Conservation (phyloP, 257 asterid species). For the Forsythia suspensa region DNA sequence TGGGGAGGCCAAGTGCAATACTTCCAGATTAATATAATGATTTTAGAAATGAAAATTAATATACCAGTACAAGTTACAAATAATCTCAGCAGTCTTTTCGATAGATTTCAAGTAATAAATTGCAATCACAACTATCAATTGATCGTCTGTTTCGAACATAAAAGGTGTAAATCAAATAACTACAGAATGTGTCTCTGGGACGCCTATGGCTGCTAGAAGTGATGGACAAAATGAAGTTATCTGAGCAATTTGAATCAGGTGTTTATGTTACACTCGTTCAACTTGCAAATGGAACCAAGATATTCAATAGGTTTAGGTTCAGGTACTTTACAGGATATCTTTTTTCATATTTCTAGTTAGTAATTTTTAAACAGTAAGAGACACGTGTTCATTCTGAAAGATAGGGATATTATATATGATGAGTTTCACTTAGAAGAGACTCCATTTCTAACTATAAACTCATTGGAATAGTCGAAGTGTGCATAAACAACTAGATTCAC, state of each 20-base stretch:
- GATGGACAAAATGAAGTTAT: slow-evolving; percentile 64
- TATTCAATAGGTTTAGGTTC: slow-evolving; percentile 80
- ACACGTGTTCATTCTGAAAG: neutral
- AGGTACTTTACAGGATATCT: slow-evolving; percentile 46
- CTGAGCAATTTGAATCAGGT: slow-evolving; percentile 96
- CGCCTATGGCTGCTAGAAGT: slow-evolving; percentile 28
- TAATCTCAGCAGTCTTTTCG: neutral
- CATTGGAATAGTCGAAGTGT: neutral
- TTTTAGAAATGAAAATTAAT: neutral
- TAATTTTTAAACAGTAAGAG: neutral
- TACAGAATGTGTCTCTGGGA: slow-evolving; percentile 22
- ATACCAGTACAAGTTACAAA: neutral
- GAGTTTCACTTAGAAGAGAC: neutral
- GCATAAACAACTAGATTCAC: neutral
- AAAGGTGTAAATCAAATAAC: no score
- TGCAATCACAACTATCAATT: neutral
- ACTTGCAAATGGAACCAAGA: slow-evolving; percentile 65
- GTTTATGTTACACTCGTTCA: slow-evolving; percentile 70
- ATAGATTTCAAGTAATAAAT: neutral
- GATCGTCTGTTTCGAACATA: no score
- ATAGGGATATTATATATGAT: neutral
- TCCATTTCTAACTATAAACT: neutral
- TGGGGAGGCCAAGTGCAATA: neutral
- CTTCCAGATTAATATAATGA: neutral
- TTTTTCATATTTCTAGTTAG: neutral